Base-by-base conservation (phyloP, 2,329 filamentous ascomycete genomes). In the Aspergillus carbonarius region DNA sequence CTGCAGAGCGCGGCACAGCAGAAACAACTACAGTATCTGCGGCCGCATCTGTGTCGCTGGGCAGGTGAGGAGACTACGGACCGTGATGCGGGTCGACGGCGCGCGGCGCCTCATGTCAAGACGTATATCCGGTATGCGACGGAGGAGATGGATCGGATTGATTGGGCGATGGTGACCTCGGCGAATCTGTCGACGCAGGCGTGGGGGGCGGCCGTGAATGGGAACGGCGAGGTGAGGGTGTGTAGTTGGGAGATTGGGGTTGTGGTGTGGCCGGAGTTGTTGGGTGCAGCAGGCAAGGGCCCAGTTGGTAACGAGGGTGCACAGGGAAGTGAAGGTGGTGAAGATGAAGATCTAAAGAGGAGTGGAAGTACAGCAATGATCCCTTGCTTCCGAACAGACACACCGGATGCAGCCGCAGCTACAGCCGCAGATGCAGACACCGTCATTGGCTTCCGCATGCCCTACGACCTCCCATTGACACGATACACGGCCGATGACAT, bases 161-260 rank as follows among this genome's bases (percentile, higher is more conserved):
- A 95, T 69, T 96, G 92, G 93, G 91, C 90, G 1, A 80, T 96
- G 63, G 72, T 96, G 2, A 96, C 91, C 0, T 95, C 90, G n/a
- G 92, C 92, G n/a, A 96, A 96, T 66, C 73, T 96, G 2, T 95
- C 90, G 1, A 93, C 88, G 61, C 92, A 96, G 74, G 92, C 92
- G 0, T 96, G 92, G 93, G 92, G 92, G 1, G 86, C 89, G 37
- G 79, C 83, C 2, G 73, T 72, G 1, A 85, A 83, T 60, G 72
- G 78, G 3, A 78, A 80, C 0, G 85, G 84, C 0, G 83, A 90
- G 66, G 78, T 92, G 30, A 83, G 88, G 35, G 85, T 96, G 27
- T 87, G 88, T 58, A 95, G 90, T 30, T 96, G 88, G 79, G 92
- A 96, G 72, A 83, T 91, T 32, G 92, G 92, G 0, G 90, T 96